phyloP scores from a whole-genome alignment of 176 grass and related monocot species.

The bread wheat (Triticum aestivum) region DNA sequence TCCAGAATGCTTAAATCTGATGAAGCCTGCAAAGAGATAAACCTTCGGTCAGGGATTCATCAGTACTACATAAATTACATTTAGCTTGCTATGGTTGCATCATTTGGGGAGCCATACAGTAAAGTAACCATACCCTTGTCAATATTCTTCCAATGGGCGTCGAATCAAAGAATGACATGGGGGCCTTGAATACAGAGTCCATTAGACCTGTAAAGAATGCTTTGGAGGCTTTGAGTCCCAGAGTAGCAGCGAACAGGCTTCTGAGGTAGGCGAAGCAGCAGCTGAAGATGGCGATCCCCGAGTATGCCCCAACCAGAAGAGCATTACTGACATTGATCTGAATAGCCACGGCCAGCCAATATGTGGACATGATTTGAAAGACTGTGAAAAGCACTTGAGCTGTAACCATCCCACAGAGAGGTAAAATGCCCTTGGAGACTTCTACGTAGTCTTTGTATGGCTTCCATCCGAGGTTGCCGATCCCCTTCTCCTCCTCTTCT shows the following conservation, averaged over 20 bases:
- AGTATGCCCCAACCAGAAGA: slow-evolving; percentile 74
- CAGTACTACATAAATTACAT: neutral
- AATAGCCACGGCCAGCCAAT: slow-evolving; percentile 71
- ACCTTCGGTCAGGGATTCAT: neutral
- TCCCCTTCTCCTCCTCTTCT: slow-evolving; percentile 69
- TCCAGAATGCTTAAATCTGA: slow-evolving; percentile 96
- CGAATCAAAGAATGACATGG: slow-evolving; percentile 93
- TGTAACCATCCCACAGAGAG: slow-evolving; percentile 39
- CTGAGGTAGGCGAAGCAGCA: slow-evolving; percentile 69
- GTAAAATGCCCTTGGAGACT: slow-evolving; percentile 55
- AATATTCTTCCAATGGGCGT: slow-evolving; percentile 94
- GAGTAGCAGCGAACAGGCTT: slow-evolving; percentile 42
- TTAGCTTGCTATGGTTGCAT: too few relatives aligned
- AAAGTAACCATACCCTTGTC: slow-evolving; percentile 61
- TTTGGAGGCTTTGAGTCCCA: slow-evolving; percentile 88
- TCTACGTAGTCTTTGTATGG: slow-evolving; percentile 76
- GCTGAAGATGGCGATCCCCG: slow-evolving; percentile 59
- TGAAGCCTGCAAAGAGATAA: slow-evolving; percentile 62
- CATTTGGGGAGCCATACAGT: neutral
- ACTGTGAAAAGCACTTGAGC: slow-evolving; percentile 42
- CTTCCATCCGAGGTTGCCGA: slow-evolving; percentile 89
- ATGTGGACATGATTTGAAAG: slow-evolving; percentile 69
- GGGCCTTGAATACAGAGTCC: slow-evolving; percentile 87
- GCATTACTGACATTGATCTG: slow-evolving; percentile 55
- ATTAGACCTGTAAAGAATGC: slow-evolving; percentile 72